These are phyloP conservation scores for Pseudocercospora vitis DNA, from an alignment of 2,329 filamentous ascomycete genomes.

Conservation along the genomic window DNA sequence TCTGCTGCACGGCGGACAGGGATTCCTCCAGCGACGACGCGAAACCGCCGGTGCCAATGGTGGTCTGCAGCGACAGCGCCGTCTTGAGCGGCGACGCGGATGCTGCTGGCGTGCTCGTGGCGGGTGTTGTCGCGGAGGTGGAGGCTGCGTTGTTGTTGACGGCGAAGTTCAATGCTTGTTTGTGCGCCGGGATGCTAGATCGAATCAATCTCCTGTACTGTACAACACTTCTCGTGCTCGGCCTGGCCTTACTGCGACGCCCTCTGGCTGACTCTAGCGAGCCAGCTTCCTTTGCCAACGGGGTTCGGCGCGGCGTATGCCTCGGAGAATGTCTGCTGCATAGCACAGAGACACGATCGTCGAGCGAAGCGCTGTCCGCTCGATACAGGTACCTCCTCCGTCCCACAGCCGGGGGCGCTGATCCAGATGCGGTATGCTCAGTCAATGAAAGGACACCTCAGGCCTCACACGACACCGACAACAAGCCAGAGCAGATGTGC, in stretches of 20 bases:
- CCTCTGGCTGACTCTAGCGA: slow-evolving; percentile 33
- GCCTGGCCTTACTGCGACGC: slow-evolving; percentile 30
- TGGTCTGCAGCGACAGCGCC: slow-evolving; percentile 11
- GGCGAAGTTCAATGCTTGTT: neutral
- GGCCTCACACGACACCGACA: slow-evolving; percentile 2
- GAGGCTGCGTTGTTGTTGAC: slow-evolving; percentile 9
- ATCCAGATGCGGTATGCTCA: slow-evolving; percentile 1
- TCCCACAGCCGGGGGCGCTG: neutral
- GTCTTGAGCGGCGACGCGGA: slow-evolving; percentile 6
- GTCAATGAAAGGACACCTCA: neutral
- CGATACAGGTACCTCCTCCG: neutral
- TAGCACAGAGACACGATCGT: neutral
- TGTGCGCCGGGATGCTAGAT: slow-evolving; percentile 9
- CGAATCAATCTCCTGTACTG: too few species aligned
- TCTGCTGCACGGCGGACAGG: slow-evolving; percentile 20
- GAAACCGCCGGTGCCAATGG: slow-evolving; percentile 10
- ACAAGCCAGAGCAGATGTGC: neutral
- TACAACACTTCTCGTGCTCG: slow-evolving; percentile 2
- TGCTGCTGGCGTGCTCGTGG: neutral
- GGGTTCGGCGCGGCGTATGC: slow-evolving; percentile 6
- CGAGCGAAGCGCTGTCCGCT: neutral
- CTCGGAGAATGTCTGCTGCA: neutral
- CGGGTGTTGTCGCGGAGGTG: slow-evolving; percentile 7
- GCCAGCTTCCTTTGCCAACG: slow-evolving; percentile 18
- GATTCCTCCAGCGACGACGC: slow-evolving; percentile 17